Base-by-base conservation (phyloP, 1,284 basidiomycete genomes). In the Somion occarium region DNA sequence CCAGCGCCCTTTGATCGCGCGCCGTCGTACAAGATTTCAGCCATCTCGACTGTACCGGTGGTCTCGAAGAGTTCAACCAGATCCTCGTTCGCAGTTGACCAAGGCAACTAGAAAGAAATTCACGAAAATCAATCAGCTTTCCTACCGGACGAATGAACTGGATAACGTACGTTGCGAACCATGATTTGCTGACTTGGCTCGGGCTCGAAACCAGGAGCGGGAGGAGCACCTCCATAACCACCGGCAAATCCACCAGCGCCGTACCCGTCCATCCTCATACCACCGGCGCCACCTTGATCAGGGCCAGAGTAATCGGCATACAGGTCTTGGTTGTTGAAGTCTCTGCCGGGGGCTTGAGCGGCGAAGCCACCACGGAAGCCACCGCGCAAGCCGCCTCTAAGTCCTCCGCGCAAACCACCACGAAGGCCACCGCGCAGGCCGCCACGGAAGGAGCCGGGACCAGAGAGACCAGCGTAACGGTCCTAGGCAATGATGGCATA, bases 81-180 rank as follows among this genome's bases (percentile, higher is more conserved):
- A 66, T 99, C 96, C 65, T 98, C 95, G 68, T 98, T 97, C n/a
- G 94, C 92, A 30, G 96, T 99, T 15, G 94, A 98, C 93, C 94
- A 98, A 0, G 96, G 96, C 18, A 99, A 73, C 93, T 98, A 60
- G 13, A 41, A n/a, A n/a, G n/a, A n/a, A n/a, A n/a, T n/a, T n/a
- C n/a, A 42, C 20, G 7, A 23, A 53, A 39, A 34, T 11, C n/a
- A 49, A 44, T 53, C 52, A 56, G 51, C 9, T 44, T 26, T 34
- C 7, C 37, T 24, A 18, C 13, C 19, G 22, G 20, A 15, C 20
- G 20, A 26, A 15, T 47, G 27, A 27, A 13, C 38, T 41, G 44
- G 13, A 39, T 23, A 5, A 83, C 93, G 71, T 68, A 95, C 93
- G 68, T 98, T 98, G 70, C 91, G 87, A 61, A 98, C 95, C 80